Evolutionary conservation across 306 rosid genomes (phyloP), one percentile per base, ranked within the genome.

Genomic region (Neltuma alba): DNA sequence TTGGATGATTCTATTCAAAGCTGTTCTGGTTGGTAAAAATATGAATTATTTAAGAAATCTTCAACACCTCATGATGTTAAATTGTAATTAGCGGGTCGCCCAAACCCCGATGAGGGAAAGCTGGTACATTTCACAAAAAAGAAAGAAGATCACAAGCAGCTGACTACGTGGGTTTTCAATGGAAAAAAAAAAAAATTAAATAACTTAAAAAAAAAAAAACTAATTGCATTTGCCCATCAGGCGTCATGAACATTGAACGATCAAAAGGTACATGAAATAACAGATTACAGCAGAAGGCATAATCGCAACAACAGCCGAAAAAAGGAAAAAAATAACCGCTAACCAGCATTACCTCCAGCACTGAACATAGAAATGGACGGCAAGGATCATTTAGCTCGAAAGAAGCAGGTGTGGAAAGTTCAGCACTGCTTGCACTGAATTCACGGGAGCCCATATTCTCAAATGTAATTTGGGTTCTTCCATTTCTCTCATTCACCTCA

Each of bases 271-370:
- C 7, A 60, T 0, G 14, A 18, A 77, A 31, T 14, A 6, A 42
- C 31, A 42, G 37, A 52, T 1, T 14, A 58, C 9, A 70, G 23
- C 38, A 33, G 31, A 72, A 16, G 44, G 42, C 20, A 76, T 44
- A 2, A n/a, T 42, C 37, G 25, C 30, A 48, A 42, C 33, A 58
- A n/a, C 25, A 40, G 45, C 7, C 30, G 7, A 40, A 4, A 3
- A 50, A 50, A 20, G 3, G 18, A 14, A 44, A 0, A 7, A 10
- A 38, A 38, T n/a, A 14, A 40, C 6, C 5, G 41, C 23, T 30
- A 27, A 2, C 25, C 7, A 52, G 50, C 13, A 25, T 40, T 87
- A 92, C 98, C 97, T 91, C 97, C 4, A 92, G 91, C 66, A 91
- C 72, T 4, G 91, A 67, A 76, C 88, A 85, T 31, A 92, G 77